phyloP scores from a whole-genome alignment of 2,329 filamentous ascomycete genomes.

The Lojkania enalia region DNA sequence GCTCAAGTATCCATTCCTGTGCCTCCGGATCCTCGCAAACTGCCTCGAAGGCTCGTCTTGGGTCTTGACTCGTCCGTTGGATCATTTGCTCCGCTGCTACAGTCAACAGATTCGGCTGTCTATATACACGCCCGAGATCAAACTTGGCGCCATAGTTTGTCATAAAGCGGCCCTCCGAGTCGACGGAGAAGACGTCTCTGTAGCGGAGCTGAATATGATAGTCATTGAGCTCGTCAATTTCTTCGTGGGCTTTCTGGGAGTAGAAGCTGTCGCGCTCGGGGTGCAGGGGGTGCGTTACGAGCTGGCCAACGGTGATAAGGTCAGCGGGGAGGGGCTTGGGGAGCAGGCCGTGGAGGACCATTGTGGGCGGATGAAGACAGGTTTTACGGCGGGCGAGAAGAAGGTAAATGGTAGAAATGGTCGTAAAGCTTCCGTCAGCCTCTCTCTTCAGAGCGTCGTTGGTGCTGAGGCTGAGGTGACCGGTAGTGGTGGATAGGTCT shows the following conservation, averaged over 20 bases:
- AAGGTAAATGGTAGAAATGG: no score
- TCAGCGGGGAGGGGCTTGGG: conserved; percentile 42
- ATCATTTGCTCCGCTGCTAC: conserved; percentile 45
- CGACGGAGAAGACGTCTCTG: conserved; percentile 43
- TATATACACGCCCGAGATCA: conserved; percentile 42
- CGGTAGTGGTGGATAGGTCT: conserved; percentile 13
- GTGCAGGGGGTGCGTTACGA: conserved; percentile 42
- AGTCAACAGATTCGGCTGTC: conserved; percentile 42
- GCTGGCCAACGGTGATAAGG: conserved; percentile 40
- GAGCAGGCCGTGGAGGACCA: conserved; percentile 42
- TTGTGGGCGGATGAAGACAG: conserved; percentile 14
- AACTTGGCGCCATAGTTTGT: conserved; percentile 45
- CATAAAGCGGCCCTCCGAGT: conserved; percentile 43
- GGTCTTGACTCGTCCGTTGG: conserved; percentile 36
- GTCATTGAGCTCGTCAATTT: conserved; percentile 44
- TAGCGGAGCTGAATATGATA: conserved; percentile 46
- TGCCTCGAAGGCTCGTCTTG: conserved; percentile 33
- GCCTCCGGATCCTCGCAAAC: conserved; percentile 41
- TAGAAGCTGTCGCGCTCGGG: conserved; percentile 44
- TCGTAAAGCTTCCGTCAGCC: no score
- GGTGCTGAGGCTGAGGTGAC: conserved; percentile 8
- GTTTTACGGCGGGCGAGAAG: background rate
- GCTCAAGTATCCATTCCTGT: conserved; percentile 34
- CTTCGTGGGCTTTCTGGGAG: conserved; percentile 35
- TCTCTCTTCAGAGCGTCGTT: no score